Base-by-base conservation (phyloP, 768 basidiomycete species). In the Gloeophyllum trabeum region DNA sequence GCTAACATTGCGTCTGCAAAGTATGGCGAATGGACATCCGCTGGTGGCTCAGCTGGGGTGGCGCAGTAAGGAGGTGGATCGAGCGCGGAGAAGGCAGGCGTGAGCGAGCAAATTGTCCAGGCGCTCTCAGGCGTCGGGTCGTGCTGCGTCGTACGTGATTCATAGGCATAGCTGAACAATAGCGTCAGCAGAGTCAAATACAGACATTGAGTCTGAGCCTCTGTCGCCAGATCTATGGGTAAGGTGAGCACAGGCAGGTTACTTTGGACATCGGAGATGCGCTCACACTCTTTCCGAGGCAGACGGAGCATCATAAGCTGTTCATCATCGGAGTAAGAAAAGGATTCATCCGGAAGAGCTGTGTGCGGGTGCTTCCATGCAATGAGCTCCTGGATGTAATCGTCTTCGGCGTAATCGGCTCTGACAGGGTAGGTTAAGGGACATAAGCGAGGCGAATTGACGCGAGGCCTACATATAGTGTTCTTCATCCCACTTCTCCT, bases 101-200 rank as follows among this genome's bases (percentile, higher is more conserved):
- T 75, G 40, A 92, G 68, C 23, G 62, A 68, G 48, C 76, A 71
- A 41, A 92, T 69, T 2, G 89, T 92, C 88, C 88, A 92, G 12
- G 84, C 81, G 56, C 88, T 90, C 59, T 92, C 89, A 5, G 85
- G 71, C 2, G 83, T 88, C n/a, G 86, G 76, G 46, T 92, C 88
- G 38, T 69, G 66, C 46, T 81, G 77, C 0, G 79, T 86, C 4
- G 81, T 86, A 30, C 87, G 78, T 39, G 73, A 67, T 47, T 92
- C 88, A 56, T 92, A 92, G 4, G 76, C 73, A 53, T 81, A 80
- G n/a, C 85, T 70, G 60, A 88, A 88, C 16, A 92, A 69, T 6
- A 92, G 53, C 4, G 79, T 75, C 43, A 81, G 54, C 24, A 90
- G 67, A 0, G 78, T 79, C 41, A 85, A 64, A 57, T 88, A 83